A percentile compares a stretch with the other conserved stretches of the same genome.
These are phyloP conservation scores for Pythium sp. DNA, from an alignment of 352 stramenopile genomes.

Conservation along the genomic window DNA sequence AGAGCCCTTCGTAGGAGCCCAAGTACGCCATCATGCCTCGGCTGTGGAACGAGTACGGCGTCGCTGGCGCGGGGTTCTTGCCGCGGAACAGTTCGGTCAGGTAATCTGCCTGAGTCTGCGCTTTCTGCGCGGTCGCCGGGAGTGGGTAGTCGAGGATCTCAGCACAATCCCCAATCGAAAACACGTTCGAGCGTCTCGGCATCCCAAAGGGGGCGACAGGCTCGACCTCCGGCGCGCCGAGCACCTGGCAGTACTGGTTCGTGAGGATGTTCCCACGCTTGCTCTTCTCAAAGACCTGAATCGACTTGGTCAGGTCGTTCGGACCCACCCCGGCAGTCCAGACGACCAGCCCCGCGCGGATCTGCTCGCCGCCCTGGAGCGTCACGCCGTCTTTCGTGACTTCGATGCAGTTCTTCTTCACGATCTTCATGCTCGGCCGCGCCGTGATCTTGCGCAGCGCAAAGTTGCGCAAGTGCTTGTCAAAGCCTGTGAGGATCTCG, in stretches of 20 bases:
- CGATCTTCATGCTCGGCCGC: conserved; percentile 74
- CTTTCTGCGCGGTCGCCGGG: conserved; percentile 92
- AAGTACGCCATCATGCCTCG: conserved; percentile 95
- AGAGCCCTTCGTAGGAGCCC: conserved; percentile 92
- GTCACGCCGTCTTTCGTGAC: conserved; percentile 64
- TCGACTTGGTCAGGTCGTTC: conserved; percentile 76
- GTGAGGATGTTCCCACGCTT: conserved; percentile 80
- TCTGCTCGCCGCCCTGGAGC: conserved; percentile 52
- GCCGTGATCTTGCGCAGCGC: conserved; percentile 76
- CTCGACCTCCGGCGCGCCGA: conserved; percentile 60
- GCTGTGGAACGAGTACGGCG: conserved; percentile 69
- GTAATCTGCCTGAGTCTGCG: conserved; percentile 73
- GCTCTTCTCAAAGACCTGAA: conserved; percentile 72
- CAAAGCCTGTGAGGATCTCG: conserved; percentile 75
- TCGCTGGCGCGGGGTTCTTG: conserved; percentile 42
- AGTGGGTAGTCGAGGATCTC: conserved; percentile 84
- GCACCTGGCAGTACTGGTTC: conserved; percentile 82
- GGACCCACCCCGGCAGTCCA: conserved; percentile 79
- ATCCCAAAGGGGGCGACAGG: conserved; percentile 55
- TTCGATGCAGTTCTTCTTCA: conserved; percentile 78
- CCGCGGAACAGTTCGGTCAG: conserved; percentile 54
- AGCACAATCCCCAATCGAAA: conserved; percentile 95
- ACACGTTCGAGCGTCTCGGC: conserved; percentile 83
- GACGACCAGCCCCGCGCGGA: conserved; percentile 64
- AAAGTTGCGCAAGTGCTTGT: conserved; percentile 61